Evolutionary conservation across 495 filamentous ascomycete species (phyloP).

Genomic region (Penicillium dipodomyicola): DNA sequence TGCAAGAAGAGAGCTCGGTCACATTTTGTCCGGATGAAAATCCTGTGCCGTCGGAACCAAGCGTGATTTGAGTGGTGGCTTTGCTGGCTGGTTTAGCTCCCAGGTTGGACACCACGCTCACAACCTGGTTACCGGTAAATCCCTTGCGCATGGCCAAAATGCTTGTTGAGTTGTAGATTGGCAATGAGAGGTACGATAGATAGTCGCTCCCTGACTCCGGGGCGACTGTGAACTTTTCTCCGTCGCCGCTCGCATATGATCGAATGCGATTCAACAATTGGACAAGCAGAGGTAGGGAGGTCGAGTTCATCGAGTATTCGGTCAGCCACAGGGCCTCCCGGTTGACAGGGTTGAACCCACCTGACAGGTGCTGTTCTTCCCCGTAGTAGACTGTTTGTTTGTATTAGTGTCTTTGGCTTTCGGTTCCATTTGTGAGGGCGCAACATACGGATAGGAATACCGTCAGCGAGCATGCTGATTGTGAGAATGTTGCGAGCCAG

Average conservation of each 20-base stretch:
- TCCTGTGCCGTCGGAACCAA: constrained; percentile 17
- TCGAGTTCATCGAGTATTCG: constrained; percentile 53
- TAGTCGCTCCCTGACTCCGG: constrained; percentile 17
- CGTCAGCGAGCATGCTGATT: constrained; percentile 62
- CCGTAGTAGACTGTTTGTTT: constrained; percentile 47
- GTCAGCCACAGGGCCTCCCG: constrained; percentile 69
- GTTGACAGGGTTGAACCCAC: constrained; percentile 57
- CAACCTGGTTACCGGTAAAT: constrained; percentile 22
- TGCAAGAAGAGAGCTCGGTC: constrained; percentile 20
- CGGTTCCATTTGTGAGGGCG: not conserved
- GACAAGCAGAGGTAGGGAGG: constrained; percentile 34
- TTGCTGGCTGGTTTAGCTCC: constrained; percentile 17
- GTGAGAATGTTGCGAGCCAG: constrained; percentile 64
- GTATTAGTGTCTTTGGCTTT: constrained; percentile 9
- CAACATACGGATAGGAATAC: constrained; percentile 47
- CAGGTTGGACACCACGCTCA: constrained; percentile 23
- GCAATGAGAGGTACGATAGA: constrained; percentile 16
- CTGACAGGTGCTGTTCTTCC: constrained; percentile 65
- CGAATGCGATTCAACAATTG: constrained; percentile 19
- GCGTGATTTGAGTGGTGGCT: constrained; percentile 13
- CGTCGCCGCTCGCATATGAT: constrained; percentile 16
- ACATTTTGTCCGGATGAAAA: constrained; percentile 18
- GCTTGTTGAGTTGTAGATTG: constrained; percentile 19
- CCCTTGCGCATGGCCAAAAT: constrained; percentile 22
- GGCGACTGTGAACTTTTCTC: constrained; percentile 13